Base-by-base conservation (phyloP, 2,329 filamentous ascomycete genomes). In the Chaetomium sp. region DNA sequence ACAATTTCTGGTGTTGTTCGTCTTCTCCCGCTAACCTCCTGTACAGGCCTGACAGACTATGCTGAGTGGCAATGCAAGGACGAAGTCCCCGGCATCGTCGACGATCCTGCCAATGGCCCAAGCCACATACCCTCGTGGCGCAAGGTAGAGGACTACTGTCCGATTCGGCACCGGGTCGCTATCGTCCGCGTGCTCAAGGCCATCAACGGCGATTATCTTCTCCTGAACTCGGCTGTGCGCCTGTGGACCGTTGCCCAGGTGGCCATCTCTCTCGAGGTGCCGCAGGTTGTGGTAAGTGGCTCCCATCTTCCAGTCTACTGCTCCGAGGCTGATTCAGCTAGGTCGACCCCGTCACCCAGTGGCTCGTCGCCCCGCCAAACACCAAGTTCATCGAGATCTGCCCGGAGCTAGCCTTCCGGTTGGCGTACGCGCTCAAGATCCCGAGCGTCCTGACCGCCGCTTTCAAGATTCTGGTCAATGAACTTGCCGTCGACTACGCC, bases 171-270 rank as follows among this genome's bases (percentile, higher is more conserved):
- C 71, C 79, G 85, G 13, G 83, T 83, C 31, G 83, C 83, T 23
- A 85, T 95, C 38, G 80, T 90, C 54, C 81, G 87, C 1, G 76
- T 91, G 0, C 77, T 91, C 4, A 80, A 85, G 69, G 79, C 83
- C 12, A 81, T 91, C 49, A 80, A 85, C 67, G 83, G 83, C 2
- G 78, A 82, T 3, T 76, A 81, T 33, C 78, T 87, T 0, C 77
- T 79, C 1, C 74, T 92, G 16, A 84, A 91, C 74, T 90, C 88
- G 0, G 88, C 89, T 0, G 80, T 83, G 12, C 86, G 89, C 16
- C 76, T 90, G 45, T 91, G 86, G 81, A 90, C 88, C 0, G 79
- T 90, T n/a, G 83, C 86, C 38, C 84, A 83, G 3, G 74, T 91
- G 9, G 84, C 86, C 8, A 84, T 85, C 65, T 79, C 86, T 47